Evolutionary conservation across 352 stramenopile genomes (phyloP).

Genomic region (Phytopythium cucurbitacearum): DNA sequence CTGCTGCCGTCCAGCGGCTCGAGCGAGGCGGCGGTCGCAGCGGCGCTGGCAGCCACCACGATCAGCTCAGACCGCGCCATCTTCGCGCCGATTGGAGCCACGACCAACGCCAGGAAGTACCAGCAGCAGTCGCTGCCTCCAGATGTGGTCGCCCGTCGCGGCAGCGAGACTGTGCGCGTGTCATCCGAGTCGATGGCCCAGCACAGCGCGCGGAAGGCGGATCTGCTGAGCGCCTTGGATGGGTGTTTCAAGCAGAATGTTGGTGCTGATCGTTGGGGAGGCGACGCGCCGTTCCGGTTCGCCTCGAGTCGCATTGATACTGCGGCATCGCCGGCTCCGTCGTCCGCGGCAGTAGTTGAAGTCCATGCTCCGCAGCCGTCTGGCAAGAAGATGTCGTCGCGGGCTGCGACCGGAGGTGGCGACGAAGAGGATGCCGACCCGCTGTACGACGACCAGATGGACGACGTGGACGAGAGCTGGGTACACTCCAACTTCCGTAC

Average conservation of each 20-base stretch:
- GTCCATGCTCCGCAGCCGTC: slow-evolving; percentile 32
- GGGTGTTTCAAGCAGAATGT: slow-evolving; percentile 2
- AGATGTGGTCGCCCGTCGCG: slow-evolving; percentile 14
- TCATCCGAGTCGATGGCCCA: slow-evolving; percentile 28
- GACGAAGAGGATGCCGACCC: slow-evolving; percentile 30
- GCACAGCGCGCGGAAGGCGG: slow-evolving; percentile 27
- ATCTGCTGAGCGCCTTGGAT: slow-evolving; percentile 50
- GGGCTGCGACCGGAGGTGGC: not conserved
- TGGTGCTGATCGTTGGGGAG: not conserved
- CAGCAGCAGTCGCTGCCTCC: slow-evolving; percentile 4
- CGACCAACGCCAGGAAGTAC: slow-evolving; percentile 1
- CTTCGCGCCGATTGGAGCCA: slow-evolving; percentile 19
- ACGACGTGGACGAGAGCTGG: slow-evolving; percentile 69
- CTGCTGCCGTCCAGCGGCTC: not conserved
- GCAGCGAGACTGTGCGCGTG: slow-evolving; percentile 31
- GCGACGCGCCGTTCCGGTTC: slow-evolving; percentile 48
- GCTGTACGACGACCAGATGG: slow-evolving; percentile 59
- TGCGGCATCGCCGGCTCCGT: slow-evolving; percentile 13
- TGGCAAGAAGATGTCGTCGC: slow-evolving; percentile 5
- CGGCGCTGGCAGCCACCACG: slow-evolving; percentile 13
- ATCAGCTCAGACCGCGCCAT: slow-evolving; percentile 10
- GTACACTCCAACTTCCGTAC: slow-evolving; percentile 60
- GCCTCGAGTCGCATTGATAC: slow-evolving; percentile 13
- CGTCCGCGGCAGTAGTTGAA: slow-evolving; percentile 15
- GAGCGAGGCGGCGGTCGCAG: slow-evolving; percentile 24